Evolutionary conservation across 163 green algal species (phyloP).

Genomic region (Chlorella variabilis): DNA sequence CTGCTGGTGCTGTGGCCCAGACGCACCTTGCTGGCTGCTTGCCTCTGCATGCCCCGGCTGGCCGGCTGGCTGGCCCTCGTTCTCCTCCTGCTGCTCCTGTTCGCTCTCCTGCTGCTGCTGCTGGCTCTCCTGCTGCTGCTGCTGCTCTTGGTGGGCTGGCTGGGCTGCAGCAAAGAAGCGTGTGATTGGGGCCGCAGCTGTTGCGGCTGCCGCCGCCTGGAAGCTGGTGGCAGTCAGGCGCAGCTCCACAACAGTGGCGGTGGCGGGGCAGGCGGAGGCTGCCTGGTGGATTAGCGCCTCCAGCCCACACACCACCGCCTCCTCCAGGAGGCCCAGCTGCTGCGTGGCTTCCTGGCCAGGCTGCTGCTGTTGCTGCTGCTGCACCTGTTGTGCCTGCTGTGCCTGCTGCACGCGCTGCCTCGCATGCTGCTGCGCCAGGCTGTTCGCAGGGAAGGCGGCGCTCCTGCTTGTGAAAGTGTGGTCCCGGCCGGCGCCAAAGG

Average conservation of each 20-base stretch:
- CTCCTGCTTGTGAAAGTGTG: conserved; percentile 26
- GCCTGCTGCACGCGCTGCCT: neutral
- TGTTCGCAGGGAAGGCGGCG: conserved; percentile 2
- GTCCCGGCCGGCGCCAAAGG: conserved; percentile 17
- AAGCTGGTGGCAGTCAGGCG: conserved; percentile 24
- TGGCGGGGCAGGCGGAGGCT: neutral
- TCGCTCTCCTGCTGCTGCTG: neutral
- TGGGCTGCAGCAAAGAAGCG: neutral
- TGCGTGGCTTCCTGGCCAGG: neutral
- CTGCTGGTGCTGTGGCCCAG: neutral
- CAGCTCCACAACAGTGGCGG: conserved; percentile 22
- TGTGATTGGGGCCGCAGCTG: conserved; percentile 29
- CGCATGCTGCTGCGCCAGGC: neutral
- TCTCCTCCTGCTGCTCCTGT: conserved; percentile 9
- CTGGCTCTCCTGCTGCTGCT: neutral
- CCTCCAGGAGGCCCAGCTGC: neutral
- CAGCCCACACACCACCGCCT: neutral
- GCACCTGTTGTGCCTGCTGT: neutral
- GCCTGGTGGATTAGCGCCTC: conserved; percentile 10
- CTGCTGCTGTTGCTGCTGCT: neutral
- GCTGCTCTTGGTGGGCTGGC: neutral
- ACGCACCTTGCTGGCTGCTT: neutral
- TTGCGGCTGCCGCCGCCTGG: neutral
- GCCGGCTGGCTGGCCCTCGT: neutral
- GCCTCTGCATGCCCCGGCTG: conserved; percentile 2